Evolutionary conservation across 2,329 filamentous ascomycete genomes (phyloP).

Genomic region (Delphinella strobiligena): DNA sequence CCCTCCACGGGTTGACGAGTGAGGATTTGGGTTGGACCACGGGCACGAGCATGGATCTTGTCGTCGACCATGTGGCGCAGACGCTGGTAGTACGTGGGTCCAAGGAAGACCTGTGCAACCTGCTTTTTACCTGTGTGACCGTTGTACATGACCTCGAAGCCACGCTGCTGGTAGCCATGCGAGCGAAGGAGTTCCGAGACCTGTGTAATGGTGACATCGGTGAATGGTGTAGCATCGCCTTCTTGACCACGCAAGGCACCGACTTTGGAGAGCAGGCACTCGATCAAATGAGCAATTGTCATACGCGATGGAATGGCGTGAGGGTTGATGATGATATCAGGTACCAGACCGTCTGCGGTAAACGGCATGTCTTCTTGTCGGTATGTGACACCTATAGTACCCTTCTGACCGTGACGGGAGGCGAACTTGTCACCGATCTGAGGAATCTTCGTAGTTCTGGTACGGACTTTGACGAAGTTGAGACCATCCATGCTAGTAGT

Average conservation of each 20-base stretch:
- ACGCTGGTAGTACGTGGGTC: conserved; percentile 97
- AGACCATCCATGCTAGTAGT: conserved; percentile 92
- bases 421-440: conserved; percentile 99
- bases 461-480: conserved; percentile 93
- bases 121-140: conserved; percentile 93
- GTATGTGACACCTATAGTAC: conserved; percentile 97
- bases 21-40: conserved; percentile 92
- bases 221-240: conserved; percentile 95
- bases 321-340: conserved; percentile 97
- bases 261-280: conserved; percentile 95
- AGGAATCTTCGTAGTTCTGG: conserved; percentile 92
- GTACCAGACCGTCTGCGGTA: conserved; percentile 76
- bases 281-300: conserved; percentile 99
- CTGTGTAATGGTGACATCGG: conserved; percentile 90
- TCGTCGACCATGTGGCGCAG: conserved; percentile 99
- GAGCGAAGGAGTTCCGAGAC: conserved; percentile 76
- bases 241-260: conserved; percentile 87
- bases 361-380: conserved; percentile 99
- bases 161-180: conserved; percentile 90
- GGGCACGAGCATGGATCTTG: conserved; percentile 98
- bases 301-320: conserved; percentile 99
- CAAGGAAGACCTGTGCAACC: conserved; percentile 88
- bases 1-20: conserved; percentile 95
- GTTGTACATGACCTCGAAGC: conserved; percentile 98
- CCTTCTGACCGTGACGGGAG: conserved; percentile 97